A percentile compares a stretch with the other conserved stretches of the same genome.
phyloP scores from a whole-genome alignment of 257 asterid species.

The Jasminum sambac region DNA sequence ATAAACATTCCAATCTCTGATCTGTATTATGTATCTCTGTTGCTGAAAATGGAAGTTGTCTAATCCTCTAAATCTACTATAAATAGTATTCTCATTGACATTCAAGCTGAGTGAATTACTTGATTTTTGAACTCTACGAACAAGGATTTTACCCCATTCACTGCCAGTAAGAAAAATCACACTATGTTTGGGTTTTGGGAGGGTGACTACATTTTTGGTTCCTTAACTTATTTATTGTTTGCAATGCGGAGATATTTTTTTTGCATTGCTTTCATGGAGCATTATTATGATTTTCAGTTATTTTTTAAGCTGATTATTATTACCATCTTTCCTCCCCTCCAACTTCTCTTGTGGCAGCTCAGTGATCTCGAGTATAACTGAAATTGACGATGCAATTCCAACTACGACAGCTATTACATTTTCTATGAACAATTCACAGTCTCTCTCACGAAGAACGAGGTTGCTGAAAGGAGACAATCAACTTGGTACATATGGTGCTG shows the following conservation, averaged over 20 bases:
- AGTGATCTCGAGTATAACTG: constrained; percentile 59
- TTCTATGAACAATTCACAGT: constrained; percentile 61
- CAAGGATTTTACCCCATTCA: constrained; percentile 12
- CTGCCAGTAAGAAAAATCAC: constrained; percentile 16
- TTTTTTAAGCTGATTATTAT: constrained; percentile 23
- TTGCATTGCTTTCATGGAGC: constrained; percentile 21
- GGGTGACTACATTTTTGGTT: neutral
- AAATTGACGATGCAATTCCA: constrained; percentile 74
- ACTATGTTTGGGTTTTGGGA: neutral
- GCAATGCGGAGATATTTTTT: constrained; percentile 10
- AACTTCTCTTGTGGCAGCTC: constrained; percentile 69
- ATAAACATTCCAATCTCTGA: constrained; percentile 10
- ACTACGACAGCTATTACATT: constrained; percentile 53
- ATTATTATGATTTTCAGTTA: constrained; percentile 5
- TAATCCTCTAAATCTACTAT: constrained; percentile 5
- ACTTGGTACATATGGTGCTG: constrained; percentile 50
- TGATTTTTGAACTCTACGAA: constrained; percentile 16
- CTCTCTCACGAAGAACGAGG: constrained; percentile 97
- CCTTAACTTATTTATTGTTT: neutral
- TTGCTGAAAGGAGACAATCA: constrained; percentile 69
- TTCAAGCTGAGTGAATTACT: constrained; percentile 12
- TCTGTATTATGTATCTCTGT: neutral
- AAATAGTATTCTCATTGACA: constrained; percentile 12
- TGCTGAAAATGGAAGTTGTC: constrained; percentile 16
- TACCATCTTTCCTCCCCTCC: constrained; percentile 21